A percentile compares a stretch with the other conserved stretches of the same genome.
These are phyloP conservation scores for Tetracentron sinense DNA, from an alignment of 164 flowering plant species.

Conservation along the genomic window DNA sequence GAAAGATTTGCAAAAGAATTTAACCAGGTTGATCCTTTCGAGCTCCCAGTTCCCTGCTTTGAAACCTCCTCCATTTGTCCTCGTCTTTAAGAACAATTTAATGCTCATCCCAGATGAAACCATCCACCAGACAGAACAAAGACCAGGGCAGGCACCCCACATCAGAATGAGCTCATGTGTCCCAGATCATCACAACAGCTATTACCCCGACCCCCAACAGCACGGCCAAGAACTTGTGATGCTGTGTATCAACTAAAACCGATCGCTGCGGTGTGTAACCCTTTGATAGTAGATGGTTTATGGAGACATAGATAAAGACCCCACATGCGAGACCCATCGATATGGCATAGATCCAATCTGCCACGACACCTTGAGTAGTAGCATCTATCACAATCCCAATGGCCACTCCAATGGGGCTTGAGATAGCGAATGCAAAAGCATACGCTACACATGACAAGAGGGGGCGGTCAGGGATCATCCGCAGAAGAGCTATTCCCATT, in stretches of 20 bases:
- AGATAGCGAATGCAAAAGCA: conserved; percentile 75
- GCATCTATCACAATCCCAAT: conserved; percentile 76
- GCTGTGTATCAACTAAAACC: conserved; percentile 30
- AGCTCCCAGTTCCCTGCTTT: too few species aligned
- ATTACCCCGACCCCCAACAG: conserved; percentile 55
- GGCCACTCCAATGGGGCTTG: conserved; percentile 79
- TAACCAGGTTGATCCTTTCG: too few species aligned
- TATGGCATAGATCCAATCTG: conserved; percentile 79
- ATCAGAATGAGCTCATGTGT: conserved; percentile 14
- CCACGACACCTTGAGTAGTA: conserved; percentile 53
- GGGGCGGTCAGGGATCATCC: conserved; percentile 78
- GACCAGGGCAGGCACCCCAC: too few species aligned
- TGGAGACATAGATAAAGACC: conserved; percentile 76
- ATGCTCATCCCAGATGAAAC: too few species aligned
- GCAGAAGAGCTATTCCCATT: conserved; percentile 75
- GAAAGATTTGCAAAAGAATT: too few species aligned
- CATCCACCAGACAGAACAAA: too few species aligned
- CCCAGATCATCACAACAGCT: conserved; percentile 84
- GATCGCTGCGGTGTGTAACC: conserved; percentile 54
- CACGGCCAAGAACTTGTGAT: conserved; percentile 48
- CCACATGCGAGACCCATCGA: conserved; percentile 83
- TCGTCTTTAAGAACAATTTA: too few species aligned
- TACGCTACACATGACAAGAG: conserved; percentile 44
- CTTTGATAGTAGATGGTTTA: conserved; percentile 72
- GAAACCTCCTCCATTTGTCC: too few species aligned